phyloP scores from a whole-genome alignment of 2,329 filamentous ascomycete species.

The Arthrobotrys pseudoclavata region DNA sequence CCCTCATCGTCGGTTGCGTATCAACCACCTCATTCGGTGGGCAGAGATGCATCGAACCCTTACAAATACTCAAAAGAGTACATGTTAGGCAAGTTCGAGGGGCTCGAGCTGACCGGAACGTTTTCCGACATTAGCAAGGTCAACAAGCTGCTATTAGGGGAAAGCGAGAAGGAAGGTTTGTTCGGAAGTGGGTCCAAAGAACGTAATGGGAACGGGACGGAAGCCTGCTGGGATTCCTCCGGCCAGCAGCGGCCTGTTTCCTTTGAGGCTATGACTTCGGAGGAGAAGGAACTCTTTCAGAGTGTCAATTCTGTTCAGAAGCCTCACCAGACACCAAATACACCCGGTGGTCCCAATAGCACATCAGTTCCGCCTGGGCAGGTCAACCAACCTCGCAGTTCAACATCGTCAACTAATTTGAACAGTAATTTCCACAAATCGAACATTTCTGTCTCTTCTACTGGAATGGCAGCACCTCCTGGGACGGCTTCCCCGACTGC shows the following conservation, averaged over 20 bases:
- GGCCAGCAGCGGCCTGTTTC: constrained; percentile 47
- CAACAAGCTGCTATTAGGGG: constrained; percentile 84
- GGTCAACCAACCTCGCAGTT: constrained; percentile 41
- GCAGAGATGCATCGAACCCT: constrained; percentile 56
- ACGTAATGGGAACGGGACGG: constrained; percentile 50
- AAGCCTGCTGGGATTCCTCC: constrained; percentile 52
- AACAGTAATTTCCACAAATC: constrained; percentile 57
- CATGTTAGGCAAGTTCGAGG: constrained; percentile 62
- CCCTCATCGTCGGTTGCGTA: constrained; percentile 62
- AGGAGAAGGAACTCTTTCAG: constrained; percentile 73
- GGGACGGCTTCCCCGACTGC: constrained; percentile 80
- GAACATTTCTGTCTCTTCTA: constrained; percentile 75
- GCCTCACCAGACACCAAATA: constrained; percentile 38
- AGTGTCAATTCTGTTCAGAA: constrained; percentile 55
- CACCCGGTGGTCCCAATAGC: constrained; percentile 53
- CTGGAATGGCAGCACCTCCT: constrained; percentile 77
- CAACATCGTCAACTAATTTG: constrained; percentile 48
- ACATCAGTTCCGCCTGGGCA: constrained; percentile 38
- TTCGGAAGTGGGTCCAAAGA: constrained; percentile 53
- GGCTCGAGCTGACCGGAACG: constrained; percentile 56
- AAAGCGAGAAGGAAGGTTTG: constrained; percentile 74
- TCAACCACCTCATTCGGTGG: constrained; percentile 61
- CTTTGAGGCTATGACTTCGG: constrained; percentile 65
- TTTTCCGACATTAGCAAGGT: constrained; percentile 40
- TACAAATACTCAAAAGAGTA: constrained; percentile 63